Percentiles rank a stretch among this genome's conserved stretches.
Evolutionary conservation across 108 stramenopile species (phyloP).

Genomic region (Aureococcus anophagefferens): DNA sequence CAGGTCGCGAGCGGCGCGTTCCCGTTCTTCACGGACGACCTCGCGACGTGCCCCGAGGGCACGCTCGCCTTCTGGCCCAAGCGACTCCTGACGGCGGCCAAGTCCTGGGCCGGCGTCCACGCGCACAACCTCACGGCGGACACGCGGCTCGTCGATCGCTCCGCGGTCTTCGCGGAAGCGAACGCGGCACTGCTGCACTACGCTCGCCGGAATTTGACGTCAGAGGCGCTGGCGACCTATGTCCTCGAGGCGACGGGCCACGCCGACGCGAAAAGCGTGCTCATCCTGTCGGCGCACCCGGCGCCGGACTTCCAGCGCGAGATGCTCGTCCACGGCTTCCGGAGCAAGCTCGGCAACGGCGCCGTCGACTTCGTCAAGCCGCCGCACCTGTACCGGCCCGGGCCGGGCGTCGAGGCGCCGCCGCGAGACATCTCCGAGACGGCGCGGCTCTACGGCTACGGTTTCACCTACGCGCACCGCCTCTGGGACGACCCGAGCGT

Average conservation of each 20-base stretch:
- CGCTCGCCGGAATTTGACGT: background rate
- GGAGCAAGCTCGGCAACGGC: background rate
- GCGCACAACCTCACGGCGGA: background rate
- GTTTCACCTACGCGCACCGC: background rate
- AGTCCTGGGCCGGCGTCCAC: too few species aligned
- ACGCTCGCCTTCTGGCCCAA: background rate
- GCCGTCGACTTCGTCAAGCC: background rate
- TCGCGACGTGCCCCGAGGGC: background rate
- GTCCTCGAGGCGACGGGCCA: conserved; percentile 2
- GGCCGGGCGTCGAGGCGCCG: too few species aligned
- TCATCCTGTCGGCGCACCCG: background rate
- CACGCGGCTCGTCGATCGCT: background rate
- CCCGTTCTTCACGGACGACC: background rate
- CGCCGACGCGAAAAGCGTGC: background rate
- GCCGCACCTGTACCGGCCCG: background rate
- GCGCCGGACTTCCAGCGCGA: background rate
- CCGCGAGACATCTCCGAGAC: background rate
- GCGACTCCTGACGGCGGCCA: too few species aligned
- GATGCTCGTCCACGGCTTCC: background rate
- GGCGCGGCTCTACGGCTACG: background rate
- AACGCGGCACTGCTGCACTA: background rate
- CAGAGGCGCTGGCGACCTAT: background rate
- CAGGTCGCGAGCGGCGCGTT: too few species aligned
- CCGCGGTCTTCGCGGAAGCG: background rate
- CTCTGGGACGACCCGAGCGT: background rate